phyloP scores from a whole-genome alignment of 78 protist genomes.

The Chrysochromulina parva region DNA sequence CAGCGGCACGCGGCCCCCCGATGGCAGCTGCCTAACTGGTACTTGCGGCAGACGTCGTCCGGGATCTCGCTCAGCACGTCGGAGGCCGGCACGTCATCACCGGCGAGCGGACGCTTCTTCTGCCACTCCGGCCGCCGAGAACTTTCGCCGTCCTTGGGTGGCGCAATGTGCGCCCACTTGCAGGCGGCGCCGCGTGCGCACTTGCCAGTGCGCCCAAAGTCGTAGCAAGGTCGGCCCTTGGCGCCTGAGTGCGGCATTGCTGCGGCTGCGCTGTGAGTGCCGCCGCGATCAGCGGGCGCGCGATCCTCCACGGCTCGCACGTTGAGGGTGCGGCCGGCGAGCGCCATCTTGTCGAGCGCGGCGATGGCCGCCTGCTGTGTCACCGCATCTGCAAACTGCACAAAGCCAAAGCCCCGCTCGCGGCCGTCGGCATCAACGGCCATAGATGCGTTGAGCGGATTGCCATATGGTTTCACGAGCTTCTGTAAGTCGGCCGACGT shows the following conservation, averaged over 20 bases:
- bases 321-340: not conserved
- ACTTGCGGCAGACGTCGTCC: constrained; percentile 10
- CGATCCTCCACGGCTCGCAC: constrained; percentile 12
- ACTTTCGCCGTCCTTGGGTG: not conserved
- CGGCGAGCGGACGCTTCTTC: not conserved
- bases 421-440: constrained; percentile 10
- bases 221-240: constrained; percentile 24
- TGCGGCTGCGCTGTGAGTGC: too few species aligned
- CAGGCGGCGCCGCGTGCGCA: not conserved
- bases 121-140: constrained; percentile 21
- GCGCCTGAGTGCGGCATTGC: too few species aligned
- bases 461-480: not conserved
- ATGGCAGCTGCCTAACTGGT: not conserved
- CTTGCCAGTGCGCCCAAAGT: not conserved
- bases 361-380: not conserved
- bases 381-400: not conserved
- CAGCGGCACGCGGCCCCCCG: constrained; percentile 2
- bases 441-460: not conserved
- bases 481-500: not conserved
- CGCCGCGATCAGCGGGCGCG: not conserved
- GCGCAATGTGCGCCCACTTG: constrained; percentile 17
- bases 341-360: not conserved
- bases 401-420: not conserved
- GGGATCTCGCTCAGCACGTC: not conserved
- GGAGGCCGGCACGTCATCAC: not conserved